Base-by-base conservation (phyloP, 2,329 filamentous ascomycete species). In the Xylogone sp. region DNA sequence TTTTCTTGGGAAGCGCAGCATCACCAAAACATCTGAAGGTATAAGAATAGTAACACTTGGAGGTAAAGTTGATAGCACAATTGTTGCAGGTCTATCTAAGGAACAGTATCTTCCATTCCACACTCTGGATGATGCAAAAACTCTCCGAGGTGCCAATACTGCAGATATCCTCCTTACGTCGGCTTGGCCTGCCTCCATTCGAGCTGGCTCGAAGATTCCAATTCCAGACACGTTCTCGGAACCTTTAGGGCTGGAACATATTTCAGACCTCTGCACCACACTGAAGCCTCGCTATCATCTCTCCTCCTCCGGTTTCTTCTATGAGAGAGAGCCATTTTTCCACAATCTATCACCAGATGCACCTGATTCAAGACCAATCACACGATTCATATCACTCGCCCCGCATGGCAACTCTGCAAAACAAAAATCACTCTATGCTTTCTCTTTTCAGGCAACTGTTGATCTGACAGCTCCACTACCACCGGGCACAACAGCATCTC, bases 231-330 rank as follows among this genome's bases (percentile, higher is more conserved):
- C 76, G 3, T 67, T 74, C n/a, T 68, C 71, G 2, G 69, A 77
- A 3, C 74, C 84, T 0, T 60, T 73, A 20, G 77, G 79, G 51
- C 81, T 82, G n/a, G 78, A 84, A 49, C 82, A 84, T 50, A 75
- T 97, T 42, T 83, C 91, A 5, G 88, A 95, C 53, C 77, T 99
- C 10, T 93, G 87, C 62, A 77, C 84, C 2, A 72, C 82, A 1
- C 71, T 99, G 19, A 94, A 91, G 67, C 94, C 94, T n/a, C 84
- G 89, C 22, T 99, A 99, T 65, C 92, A 97, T 68, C 85, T 97
- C 63, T 84, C 89, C 1, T 76, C 81, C 3, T 88, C 88, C 0
- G 68, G 66, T 8, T 71, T 77, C 6, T 84, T 84, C 61, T 97
- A 86, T 67, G 93, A 99, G 71, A 84, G 94, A 51, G 94, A 97